Evolutionary conservation across 352 stramenopile species (phyloP), one percentile per base, ranked within the genome.

Genomic region (Pythium aquatile): DNA sequence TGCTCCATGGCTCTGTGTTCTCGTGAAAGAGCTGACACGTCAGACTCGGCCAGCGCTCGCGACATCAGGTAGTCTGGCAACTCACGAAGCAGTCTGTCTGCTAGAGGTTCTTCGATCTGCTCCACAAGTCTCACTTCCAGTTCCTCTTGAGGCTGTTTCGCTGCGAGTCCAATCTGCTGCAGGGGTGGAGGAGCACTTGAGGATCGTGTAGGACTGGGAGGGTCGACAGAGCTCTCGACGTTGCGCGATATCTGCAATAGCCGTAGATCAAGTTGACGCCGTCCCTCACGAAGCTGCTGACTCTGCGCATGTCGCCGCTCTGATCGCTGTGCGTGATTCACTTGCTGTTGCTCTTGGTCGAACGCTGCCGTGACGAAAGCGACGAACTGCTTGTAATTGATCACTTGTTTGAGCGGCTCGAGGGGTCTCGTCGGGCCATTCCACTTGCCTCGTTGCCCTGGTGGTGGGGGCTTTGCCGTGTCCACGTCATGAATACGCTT

Each of bases 381-480:
- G 24, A 83, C 73, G 49, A 93, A 93, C 57, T 90, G 79, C 54
- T 87, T 88, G 68, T 85, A 93, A 64, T 73, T 91, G 49, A 93
- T 93, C 49, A 89, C 63, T 60, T 92, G 78, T 5, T 76, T 74
- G 33, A 88, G 65, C 0, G 79, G 77, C 26, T 69, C 57, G 0
- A 59, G 55, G 24, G 8, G 39, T 63, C 48, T 40, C 28, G 55
- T 29, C 30, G 49, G 10, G 55, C 48, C 60, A 6, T 26, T 55
- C 49, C 54, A 39, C 24, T 59, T 32, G 29, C 30, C 28, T 46
- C 48, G 51, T 57, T n/a, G 1, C 47, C 30, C 32, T 37, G 1
- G 39, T 28, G 1, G 39, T 28, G 8, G n/a, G 24, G n/a, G 5
- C 20, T 2, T 60, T 1, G n/a, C 49, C 3, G 42, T 37, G 4